Percentiles rank a stretch among this genome's conserved stretches.
Conservation (phyloP, 257 asterid genomes). For the Phtheirospermum japonicum region DNA sequence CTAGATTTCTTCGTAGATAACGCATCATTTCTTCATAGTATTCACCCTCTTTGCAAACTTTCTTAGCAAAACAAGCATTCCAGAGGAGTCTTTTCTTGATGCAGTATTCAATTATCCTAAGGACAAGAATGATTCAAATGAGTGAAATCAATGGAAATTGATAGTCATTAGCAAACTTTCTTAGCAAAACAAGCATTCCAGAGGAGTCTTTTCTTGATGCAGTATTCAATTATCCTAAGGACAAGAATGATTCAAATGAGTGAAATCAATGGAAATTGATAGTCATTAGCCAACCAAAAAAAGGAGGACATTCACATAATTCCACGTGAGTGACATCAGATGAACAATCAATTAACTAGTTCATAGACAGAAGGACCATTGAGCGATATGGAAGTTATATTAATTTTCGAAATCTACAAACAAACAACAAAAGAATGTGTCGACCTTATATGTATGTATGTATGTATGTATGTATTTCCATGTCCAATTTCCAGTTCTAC, state of each 20-base stretch:
- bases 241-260: slow-evolving; percentile 20
- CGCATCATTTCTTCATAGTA: slow-evolving; percentile 99
- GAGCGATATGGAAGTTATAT: slow-evolving; percentile 16
- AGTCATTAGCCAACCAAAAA: neutral
- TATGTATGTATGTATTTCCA: too few species aligned
- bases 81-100: slow-evolving; percentile 84
- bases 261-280: slow-evolving; percentile 21
- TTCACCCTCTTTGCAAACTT: slow-evolving; percentile 93
- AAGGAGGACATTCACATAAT: neutral
- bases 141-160: slow-evolving; percentile 22
- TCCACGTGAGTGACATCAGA: slow-evolving; percentile 5
- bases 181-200: slow-evolving; percentile 89
- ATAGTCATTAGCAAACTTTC: slow-evolving; percentile 53
- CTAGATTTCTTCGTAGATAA: slow-evolving; percentile 82
- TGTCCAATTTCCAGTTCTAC: too few species aligned
- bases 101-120: slow-evolving; percentile 87
- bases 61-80: slow-evolving; percentile 83
- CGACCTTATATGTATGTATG: neutral
- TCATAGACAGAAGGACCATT: slow-evolving; percentile 11
- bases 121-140: slow-evolving; percentile 18
- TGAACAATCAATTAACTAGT: slow-evolving; percentile 4
- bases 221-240: slow-evolving; percentile 77
- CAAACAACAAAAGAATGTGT: neutral
- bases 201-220: slow-evolving; percentile 82
- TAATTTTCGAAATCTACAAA: slow-evolving; percentile 2